phyloP scores from a whole-genome alignment of 352 stramenopile genomes.

The Phytophthora hibernalis region DNA sequence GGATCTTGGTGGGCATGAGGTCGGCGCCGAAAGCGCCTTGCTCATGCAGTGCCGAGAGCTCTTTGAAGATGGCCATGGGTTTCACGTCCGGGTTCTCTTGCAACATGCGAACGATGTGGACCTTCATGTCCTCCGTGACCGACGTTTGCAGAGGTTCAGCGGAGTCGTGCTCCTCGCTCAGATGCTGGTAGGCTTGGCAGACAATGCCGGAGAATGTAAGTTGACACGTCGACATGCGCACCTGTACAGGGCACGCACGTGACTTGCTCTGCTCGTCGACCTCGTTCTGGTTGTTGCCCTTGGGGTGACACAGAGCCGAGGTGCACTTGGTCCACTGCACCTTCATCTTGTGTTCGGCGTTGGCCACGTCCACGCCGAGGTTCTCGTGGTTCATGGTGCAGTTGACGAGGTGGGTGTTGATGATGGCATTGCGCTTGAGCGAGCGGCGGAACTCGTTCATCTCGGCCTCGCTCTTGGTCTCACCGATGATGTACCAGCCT shows the following conservation, averaged over 20 bases:
- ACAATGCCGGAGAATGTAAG: conserved; percentile 76
- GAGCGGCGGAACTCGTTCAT: conserved; percentile 81
- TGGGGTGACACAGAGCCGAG: conserved; percentile 80
- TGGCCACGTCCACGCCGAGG: conserved; percentile 40
- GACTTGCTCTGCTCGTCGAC: conserved; percentile 41
- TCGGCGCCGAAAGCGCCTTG: conserved; percentile 66
- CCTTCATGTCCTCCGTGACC: conserved; percentile 83
- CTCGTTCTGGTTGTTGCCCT: conserved; percentile 44
- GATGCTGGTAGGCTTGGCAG: conserved; percentile 79
- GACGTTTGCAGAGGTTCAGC: conserved; percentile 74
- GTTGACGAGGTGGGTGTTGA: conserved; percentile 85
- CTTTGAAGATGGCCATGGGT: conserved; percentile 82
- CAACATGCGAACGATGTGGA: conserved; percentile 73
- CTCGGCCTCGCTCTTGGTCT: conserved; percentile 72
- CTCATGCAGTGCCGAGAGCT: conserved; percentile 63
- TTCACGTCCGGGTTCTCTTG: conserved; percentile 70
- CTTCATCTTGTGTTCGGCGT: conserved; percentile 84
- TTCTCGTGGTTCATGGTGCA: conserved; percentile 85
- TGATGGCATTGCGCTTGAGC: conserved; percentile 86
- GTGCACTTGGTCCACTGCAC: conserved; percentile 88
- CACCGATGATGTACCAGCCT: conserved; percentile 80
- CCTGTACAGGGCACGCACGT: conserved; percentile 67
- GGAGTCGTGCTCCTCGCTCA: conserved; percentile 81
- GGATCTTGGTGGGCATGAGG: conserved; percentile 86
- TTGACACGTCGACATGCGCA: conserved; percentile 86